phyloP scores from a whole-genome alignment of 2,329 filamentous ascomycete species.

The Hypoxylon sp. region DNA sequence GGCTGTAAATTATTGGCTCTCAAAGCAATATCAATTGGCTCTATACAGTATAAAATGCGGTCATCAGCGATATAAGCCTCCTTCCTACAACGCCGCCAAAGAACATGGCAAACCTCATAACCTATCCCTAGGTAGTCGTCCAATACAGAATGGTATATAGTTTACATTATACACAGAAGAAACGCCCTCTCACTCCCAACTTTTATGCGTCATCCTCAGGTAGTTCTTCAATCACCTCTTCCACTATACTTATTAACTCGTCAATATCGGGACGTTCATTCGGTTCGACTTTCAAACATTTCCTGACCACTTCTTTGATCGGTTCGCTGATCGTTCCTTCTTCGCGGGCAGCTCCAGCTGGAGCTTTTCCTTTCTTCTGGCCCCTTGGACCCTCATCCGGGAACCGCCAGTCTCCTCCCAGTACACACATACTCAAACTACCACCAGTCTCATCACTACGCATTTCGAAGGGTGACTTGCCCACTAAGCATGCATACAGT shows the following conservation, averaged over 20 bases:
- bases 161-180: conserved; percentile 30
- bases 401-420: conserved; percentile 96
- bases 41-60: too few relatives aligned
- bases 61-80: too few relatives aligned
- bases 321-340: conserved; percentile 75
- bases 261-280: conserved; percentile 73
- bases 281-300: conserved; percentile 87
- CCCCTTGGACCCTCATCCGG: conserved; percentile 81
- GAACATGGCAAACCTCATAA: conserved; percentile 15
- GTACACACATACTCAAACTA: conserved; percentile 87
- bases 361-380: conserved; percentile 55
- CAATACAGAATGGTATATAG: conserved; percentile 25
- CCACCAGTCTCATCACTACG: conserved; percentile 96
- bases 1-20: conserved; percentile 23
- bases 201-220: conserved; percentile 43
- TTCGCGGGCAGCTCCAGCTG: conserved; percentile 48
- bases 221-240: conserved; percentile 46
- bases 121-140: conserved; percentile 22
- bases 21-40: conserved; percentile 22
- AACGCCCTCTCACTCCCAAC: not conserved
- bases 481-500: conserved; percentile 95
- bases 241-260: conserved; percentile 47
- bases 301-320: conserved; percentile 87
- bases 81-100: too few relatives aligned
- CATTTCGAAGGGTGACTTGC: conserved; percentile 96